Conservation (phyloP, 225 moss, liverwort and hornwort species). For the Pseudoscleropodium purum region DNA sequence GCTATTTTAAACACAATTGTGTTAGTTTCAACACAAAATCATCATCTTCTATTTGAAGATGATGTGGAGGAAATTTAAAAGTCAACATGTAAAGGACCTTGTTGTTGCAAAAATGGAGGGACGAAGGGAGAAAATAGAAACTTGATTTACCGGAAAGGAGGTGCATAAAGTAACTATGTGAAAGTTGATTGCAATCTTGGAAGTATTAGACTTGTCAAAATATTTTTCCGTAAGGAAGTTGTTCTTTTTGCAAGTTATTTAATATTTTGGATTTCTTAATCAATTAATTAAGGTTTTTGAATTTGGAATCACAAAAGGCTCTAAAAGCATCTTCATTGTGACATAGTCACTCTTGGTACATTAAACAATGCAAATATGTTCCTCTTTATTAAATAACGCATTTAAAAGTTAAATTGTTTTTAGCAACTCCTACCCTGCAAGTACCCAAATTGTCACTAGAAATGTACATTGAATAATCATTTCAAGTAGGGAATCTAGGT, state of each 20-base stretch:
- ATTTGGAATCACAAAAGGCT: background rate
- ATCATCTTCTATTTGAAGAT: background rate
- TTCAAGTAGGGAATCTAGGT: background rate
- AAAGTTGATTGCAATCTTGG: background rate
- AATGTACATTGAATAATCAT: background rate
- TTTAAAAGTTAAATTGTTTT: background rate
- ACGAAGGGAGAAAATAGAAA: background rate
- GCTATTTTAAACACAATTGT: too few species aligned
- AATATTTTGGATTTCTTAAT: rapidly evolving
- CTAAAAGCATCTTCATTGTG: rapidly evolving
- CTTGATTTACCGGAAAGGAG: rapidly evolving
- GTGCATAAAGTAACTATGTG: background rate
- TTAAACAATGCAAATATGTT: background rate
- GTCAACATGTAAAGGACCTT: too few species aligned
- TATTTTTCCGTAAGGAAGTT: background rate
- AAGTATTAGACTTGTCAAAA: background rate
- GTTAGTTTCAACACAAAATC: too few species aligned
- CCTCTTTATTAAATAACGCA: background rate
- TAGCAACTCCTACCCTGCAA: background rate
- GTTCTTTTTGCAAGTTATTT: background rate
- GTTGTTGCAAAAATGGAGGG: background rate
- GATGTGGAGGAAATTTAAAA: background rate
- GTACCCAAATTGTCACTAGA: background rate
- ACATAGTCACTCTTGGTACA: background rate
- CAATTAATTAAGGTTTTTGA: background rate